Base-by-base conservation (phyloP, 2,329 filamentous ascomycete species). In the Aquanectria penicillioides region DNA sequence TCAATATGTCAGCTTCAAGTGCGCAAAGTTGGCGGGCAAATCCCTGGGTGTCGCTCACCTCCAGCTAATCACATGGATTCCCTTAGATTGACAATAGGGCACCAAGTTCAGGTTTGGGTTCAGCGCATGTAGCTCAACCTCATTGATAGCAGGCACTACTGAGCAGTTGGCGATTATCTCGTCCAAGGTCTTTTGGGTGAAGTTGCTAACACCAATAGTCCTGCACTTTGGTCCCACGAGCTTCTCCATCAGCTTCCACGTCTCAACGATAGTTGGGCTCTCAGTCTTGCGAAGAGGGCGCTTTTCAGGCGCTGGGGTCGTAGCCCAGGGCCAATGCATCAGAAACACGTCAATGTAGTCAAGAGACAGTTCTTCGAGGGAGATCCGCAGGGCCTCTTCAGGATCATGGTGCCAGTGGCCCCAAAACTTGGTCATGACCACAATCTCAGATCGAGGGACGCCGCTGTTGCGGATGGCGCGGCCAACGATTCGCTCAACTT, bases 271-370 rank as follows among this genome's bases (percentile, higher is more conserved):
- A 2, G 68, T 68, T 6, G 71, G 71, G 54, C 62, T 68, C 55
- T 70, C 65, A 22, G 58, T 25, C 22, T 57, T 67, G 15, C 54
- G 57, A 29, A 72, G 50, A 12, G 63, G 46, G 36, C 62, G 61
- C 36, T 54, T 17, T 10, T 57, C 54, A 8, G 54, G 60, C 34
- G 70, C 69, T 7, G 68, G 65, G 1, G 68, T 68, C 13, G 62
- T 58, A 36, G 73, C 67, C 65, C 69, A 64, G 12, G 71, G 63
- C 72, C 68, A 71, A 44, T 71, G 69, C 67, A 71, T 73, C 31
- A 73, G 64, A 40, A 69, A 71, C 4, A 75, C 55, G 49, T 75
- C 73, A 17, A 75, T 33, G 50, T 75, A 75, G 34, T 73, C 74
- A 4, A 74, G 50, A 5, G 63, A 67, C 5, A 73, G 63, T 25